Percentiles rank a stretch among this genome's conserved stretches.
These are phyloP conservation scores for Colletotrichum spinosum DNA, from an alignment of 2,329 filamentous ascomycete genomes.

Conservation along the genomic window DNA sequence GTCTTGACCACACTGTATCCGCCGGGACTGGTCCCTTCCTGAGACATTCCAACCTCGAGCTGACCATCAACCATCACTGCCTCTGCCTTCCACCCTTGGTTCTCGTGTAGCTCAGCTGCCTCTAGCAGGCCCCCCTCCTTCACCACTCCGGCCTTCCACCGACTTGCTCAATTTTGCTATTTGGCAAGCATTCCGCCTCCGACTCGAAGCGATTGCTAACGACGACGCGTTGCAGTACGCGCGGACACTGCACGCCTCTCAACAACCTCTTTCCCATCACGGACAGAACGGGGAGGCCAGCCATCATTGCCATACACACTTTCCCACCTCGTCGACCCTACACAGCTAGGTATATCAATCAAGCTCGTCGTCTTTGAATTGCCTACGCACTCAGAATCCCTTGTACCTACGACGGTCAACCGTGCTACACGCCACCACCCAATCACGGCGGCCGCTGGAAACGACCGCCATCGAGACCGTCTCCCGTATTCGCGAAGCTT, in stretches of 20 bases:
- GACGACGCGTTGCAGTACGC: constrained; percentile 35
- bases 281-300: constrained; percentile 26
- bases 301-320: constrained; percentile 17
- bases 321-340: constrained; percentile 1
- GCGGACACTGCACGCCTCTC: constrained; percentile 32
- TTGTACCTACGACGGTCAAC: constrained; percentile 13
- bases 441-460: constrained; percentile 13
- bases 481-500: constrained; percentile 3
- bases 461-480: constrained; percentile 15
- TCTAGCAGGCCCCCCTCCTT: constrained; percentile 13
- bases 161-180: neutral
- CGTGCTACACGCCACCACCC: constrained; percentile 24
- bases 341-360: constrained; percentile 22
- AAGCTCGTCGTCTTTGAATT: constrained; percentile 24
- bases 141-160: neutral
- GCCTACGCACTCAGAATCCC: constrained; percentile 12
- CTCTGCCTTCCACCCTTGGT: constrained; percentile 6
- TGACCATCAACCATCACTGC: constrained; percentile 13
- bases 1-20: constrained; percentile 21
- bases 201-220: constrained; percentile 11
- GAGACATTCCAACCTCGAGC: constrained; percentile 28
- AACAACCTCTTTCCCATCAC: constrained; percentile 4
- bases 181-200: neutral
- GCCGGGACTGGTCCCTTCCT: constrained; percentile 15
- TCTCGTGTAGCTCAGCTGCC: constrained; percentile 22